A percentile compares a stretch with the other conserved stretches of the same genome.
phyloP scores from a whole-genome alignment of 2,329 filamentous ascomycete genomes.

The Colletotrichum scovillei region DNA sequence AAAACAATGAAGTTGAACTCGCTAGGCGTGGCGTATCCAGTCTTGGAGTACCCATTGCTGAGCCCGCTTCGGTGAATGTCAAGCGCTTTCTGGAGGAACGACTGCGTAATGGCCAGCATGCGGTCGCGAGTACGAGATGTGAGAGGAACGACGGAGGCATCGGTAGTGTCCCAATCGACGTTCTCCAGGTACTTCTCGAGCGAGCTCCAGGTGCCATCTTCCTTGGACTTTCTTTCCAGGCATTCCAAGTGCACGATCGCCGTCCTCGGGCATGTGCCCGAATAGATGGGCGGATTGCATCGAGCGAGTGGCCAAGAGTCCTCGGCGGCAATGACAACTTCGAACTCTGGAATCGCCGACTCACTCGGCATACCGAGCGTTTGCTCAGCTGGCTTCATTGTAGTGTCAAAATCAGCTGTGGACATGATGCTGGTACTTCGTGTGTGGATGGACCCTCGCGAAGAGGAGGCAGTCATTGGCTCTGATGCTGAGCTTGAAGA shows the following conservation, averaged over 20 bases:
- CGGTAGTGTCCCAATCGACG: slow-evolving; percentile 48
- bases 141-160: slow-evolving; percentile 58
- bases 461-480: slow-evolving; percentile 53
- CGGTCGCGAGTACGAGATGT: slow-evolving; percentile 69
- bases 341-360: slow-evolving; percentile 55
- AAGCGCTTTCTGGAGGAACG: slow-evolving; percentile 76
- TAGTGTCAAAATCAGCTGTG: slow-evolving; percentile 48
- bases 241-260: slow-evolving; percentile 63
- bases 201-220: slow-evolving; percentile 58
- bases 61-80: slow-evolving; percentile 71
- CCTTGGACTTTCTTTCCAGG: slow-evolving; percentile 60
- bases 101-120: slow-evolving; percentile 78
- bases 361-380: slow-evolving; percentile 42
- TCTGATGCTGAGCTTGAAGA: slow-evolving; percentile 52
- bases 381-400: slow-evolving; percentile 46
- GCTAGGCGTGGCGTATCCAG: slow-evolving; percentile 57
- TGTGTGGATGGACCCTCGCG: slow-evolving; percentile 57
- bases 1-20: slow-evolving; percentile 73
- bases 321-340: slow-evolving; percentile 60
- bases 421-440: slow-evolving; percentile 61
- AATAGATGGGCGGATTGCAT: slow-evolving; percentile 59
- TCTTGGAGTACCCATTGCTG: slow-evolving; percentile 51
- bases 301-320: slow-evolving; percentile 63
- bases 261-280: slow-evolving; percentile 58
- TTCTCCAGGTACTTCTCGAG: slow-evolving; percentile 55